Evolutionary conservation across 179 eudicot species (phyloP), one percentile per base, ranked within the genome.

Genomic region (Vitellaria paradoxa): DNA sequence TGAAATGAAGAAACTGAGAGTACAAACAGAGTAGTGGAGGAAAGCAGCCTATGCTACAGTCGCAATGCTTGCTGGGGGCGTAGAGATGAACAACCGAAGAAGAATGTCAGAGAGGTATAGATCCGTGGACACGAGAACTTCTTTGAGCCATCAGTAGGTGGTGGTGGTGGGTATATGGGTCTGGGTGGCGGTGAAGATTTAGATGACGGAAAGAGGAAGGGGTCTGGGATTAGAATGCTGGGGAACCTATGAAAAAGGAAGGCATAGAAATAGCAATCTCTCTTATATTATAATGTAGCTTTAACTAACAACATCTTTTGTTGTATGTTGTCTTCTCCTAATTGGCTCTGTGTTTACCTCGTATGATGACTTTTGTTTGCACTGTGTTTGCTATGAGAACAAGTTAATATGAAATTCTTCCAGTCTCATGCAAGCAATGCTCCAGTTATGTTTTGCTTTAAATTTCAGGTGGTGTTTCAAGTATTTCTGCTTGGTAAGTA

Each of bases 11-110:
- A 90, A 81, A 86, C 87, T 95, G 79, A 88, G 90, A 45, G 91
- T 95, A 17, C 97, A 90, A 75, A 93, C 97, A 0, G 99, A 95
- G 87, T 98, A 95, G 71, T 95, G 99, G 99, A 85, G 93, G 71
- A 95, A 95, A 81, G 99, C 97, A 0, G 99, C 98, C 0, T 96
- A 95, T 83, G 99, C 97, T 55, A 98, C 99, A n/a, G 99, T 98
- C 0, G 74, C 91, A 7, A 89, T 93, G 76, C 90, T 95, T 6
- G 86, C 97, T 24, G 95, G 89, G 14, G 96, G 85, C 6, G 84
- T 76, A 17, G 93, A 86, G 37, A 78, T 72, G 79, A 86, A 85
- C 37, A 30, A 30, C 23, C 89, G 88, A 6, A 85, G 91, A 45
- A 76, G 85, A 56, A 24, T 93, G 6, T 86, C 95, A 2, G 92